Conservation (phyloP, 345 rosid species). For the Nephelium lappaceum region DNA sequence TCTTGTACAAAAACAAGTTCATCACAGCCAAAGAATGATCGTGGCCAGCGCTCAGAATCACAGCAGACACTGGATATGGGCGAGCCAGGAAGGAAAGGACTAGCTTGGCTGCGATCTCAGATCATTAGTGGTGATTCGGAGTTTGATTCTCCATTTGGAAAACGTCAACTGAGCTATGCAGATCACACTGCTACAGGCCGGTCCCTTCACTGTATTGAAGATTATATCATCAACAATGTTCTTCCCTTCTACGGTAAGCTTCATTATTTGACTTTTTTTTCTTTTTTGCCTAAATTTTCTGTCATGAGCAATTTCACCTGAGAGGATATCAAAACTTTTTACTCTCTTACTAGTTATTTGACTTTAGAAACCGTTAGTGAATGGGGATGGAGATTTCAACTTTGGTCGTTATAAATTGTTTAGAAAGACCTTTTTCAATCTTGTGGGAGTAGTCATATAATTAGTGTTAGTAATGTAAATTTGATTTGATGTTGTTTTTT, state of each 20-base stretch:
- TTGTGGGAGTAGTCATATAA: no score
- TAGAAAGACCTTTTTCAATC: no score
- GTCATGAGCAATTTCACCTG: no score
- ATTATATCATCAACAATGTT: slow-evolving; percentile 47
- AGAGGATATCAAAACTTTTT: no score
- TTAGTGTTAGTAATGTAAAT: no score
- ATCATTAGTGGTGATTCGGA: slow-evolving; percentile 41
- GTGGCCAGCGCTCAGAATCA: not conserved
- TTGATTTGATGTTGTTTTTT: no score
- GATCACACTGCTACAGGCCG: slow-evolving; percentile 70
- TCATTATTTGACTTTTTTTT: not conserved
- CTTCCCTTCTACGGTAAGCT: slow-evolving; percentile 58
- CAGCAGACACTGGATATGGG: slow-evolving; percentile 26
- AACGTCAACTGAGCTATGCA: slow-evolving; percentile 46
- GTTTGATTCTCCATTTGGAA: slow-evolving; percentile 59
- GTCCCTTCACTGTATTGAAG: slow-evolving; percentile 52
- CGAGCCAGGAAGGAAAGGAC: slow-evolving; percentile 28
- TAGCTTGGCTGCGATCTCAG: slow-evolving; percentile 56
- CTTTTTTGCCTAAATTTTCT: not conserved
- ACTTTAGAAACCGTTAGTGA: no score
- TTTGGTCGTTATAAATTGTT: no score
- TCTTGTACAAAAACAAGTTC: not conserved
- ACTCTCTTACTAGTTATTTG: no score
- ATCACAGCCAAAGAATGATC: not conserved
- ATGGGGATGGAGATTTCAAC: no score